A percentile compares a stretch with the other conserved stretches of the same genome.
These are phyloP conservation scores for Kluyveromyces nonfermentans DNA, from an alignment of 805 yeast species.

Conservation along the genomic window DNA sequence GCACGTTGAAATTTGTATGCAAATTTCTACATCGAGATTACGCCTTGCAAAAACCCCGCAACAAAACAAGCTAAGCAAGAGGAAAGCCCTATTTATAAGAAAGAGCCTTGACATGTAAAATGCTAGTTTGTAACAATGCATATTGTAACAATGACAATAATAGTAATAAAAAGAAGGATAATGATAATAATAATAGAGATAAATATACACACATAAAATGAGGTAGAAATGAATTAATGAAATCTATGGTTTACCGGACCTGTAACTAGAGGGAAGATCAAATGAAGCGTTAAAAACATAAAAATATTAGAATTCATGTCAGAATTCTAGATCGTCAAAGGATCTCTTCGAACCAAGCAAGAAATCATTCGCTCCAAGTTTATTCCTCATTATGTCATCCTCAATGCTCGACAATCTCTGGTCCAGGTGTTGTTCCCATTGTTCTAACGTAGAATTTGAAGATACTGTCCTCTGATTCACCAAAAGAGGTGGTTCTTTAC, in stretches of 20 bases:
- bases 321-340: constrained; percentile 7
- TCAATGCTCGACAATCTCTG: constrained; percentile 29
- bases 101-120: too few species aligned
- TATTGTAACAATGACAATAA: too few species aligned
- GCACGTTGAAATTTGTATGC: too few species aligned
- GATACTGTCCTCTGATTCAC: constrained; percentile 27
- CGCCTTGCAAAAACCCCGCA: too few species aligned
- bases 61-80: too few species aligned
- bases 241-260: neutral
- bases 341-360: constrained; percentile 5
- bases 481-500: constrained; percentile 29
- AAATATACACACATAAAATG: neutral
- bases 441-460: constrained; percentile 30
- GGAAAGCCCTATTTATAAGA: too few species aligned
- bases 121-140: too few species aligned
- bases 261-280: neutral
- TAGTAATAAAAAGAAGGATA: neutral
- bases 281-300: neutral
- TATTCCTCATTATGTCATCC: constrained; percentile 17
- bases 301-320: neutral
- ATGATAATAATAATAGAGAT: too few species aligned
- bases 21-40: too few species aligned
- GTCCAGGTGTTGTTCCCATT: constrained; percentile 33
- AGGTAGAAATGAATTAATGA: neutral
- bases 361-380: constrained; percentile 16